A percentile compares a stretch with the other conserved stretches of the same genome.
phyloP scores from a whole-genome alignment of 2,329 filamentous ascomycete genomes.

The Arthrobotrys megalospora region DNA sequence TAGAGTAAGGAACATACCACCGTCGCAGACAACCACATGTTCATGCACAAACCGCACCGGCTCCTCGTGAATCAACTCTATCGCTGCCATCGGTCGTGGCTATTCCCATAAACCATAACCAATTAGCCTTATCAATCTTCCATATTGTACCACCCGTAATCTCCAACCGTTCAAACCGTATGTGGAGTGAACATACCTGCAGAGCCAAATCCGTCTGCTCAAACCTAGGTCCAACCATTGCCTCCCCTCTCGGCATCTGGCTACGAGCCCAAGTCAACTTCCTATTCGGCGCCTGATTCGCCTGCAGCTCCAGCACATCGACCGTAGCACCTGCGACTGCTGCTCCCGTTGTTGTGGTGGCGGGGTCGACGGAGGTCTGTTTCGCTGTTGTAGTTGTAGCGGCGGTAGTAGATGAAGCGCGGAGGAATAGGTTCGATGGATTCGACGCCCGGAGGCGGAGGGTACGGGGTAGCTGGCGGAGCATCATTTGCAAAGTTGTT shows the following conservation, averaged over 20 bases:
- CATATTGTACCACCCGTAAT: conserved; percentile 9
- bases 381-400: conserved; percentile 24
- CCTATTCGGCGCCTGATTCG: conserved; percentile 90
- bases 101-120: conserved; percentile 67
- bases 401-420: conserved; percentile 33
- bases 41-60: conserved; percentile 92
- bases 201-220: conserved; percentile 95
- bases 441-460: conserved; percentile 30
- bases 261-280: conserved; percentile 84
- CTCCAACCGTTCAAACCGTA: not conserved
- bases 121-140: conserved; percentile 61
- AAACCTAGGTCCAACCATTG: conserved; percentile 94
- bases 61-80: conserved; percentile 95
- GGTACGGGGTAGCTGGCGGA: conserved; percentile 51
- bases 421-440: conserved; percentile 21
- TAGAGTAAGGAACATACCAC: conserved; percentile 69
- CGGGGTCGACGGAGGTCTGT: conserved; percentile 33
- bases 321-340: conserved; percentile 5
- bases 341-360: conserved; percentile 16
- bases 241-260: conserved; percentile 83
- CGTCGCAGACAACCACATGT: conserved; percentile 86
- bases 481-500: conserved; percentile 25
- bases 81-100: conserved; percentile 91
- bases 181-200: conserved; percentile 78
- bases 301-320: conserved; percentile 65